phyloP scores from a whole-genome alignment of 352 stramenopile species.

The Lagenidium sp. region DNA sequence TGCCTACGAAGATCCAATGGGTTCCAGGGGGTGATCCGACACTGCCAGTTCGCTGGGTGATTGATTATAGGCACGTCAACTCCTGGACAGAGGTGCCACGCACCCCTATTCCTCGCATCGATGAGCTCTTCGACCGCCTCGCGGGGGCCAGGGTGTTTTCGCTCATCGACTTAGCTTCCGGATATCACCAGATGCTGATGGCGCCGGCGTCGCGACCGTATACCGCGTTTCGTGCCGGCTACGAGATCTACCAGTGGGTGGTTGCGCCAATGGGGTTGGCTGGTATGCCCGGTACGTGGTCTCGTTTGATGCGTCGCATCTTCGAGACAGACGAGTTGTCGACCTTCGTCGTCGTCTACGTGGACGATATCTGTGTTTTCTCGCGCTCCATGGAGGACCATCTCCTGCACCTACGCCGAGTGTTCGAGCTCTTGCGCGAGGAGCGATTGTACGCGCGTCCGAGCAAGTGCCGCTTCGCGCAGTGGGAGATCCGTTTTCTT shows the following conservation, averaged over 20 bases:
- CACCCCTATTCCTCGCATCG: not conserved
- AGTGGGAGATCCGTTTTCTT: constrained; percentile 3
- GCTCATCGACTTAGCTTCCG: constrained; percentile 6
- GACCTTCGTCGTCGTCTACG: constrained; percentile 4
- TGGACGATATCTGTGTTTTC: constrained; percentile 5
- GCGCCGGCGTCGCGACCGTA: not conserved
- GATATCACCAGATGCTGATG: constrained; percentile 10
- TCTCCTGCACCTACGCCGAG: not conserved
- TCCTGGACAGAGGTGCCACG: not conserved
- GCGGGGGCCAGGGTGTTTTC: not conserved
- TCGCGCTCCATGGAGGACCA: not conserved
- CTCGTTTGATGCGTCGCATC: constrained; percentile 3
- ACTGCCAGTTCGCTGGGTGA: constrained; percentile 7
- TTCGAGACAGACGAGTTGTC: constrained; percentile 3
- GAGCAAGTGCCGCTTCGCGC: constrained; percentile 4
- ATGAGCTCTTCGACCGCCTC: not conserved
- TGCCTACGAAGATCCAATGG: constrained; percentile 7
- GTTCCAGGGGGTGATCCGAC: not conserved
- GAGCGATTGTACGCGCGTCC: constrained; percentile 3
- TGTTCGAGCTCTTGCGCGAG: not conserved
- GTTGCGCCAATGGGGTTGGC: constrained; percentile 1
- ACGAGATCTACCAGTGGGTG: constrained; percentile 3
- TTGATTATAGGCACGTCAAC: constrained; percentile 5
- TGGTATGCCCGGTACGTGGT: constrained; percentile 4
- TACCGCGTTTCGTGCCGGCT: not conserved